phyloP scores from a whole-genome alignment of 2,329 filamentous ascomycete genomes.

The Lecanosticta acicola region DNA sequence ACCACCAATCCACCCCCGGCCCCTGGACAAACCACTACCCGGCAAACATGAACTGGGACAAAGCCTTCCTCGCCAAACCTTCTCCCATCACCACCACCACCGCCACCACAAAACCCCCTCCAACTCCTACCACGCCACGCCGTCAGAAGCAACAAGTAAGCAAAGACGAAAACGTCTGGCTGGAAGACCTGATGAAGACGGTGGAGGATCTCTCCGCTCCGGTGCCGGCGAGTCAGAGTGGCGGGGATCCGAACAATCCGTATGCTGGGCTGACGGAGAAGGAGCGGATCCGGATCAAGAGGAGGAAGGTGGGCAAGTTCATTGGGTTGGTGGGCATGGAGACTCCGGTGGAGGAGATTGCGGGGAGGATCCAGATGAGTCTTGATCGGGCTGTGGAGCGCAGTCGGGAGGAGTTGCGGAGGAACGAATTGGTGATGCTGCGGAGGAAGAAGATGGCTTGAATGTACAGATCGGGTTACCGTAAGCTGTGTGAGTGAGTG shows the following conservation, averaged over 20 bases:
- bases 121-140: slow-evolving; percentile 2
- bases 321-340: slow-evolving; percentile 64
- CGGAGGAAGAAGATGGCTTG: slow-evolving; percentile 29
- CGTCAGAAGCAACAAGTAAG: slow-evolving; percentile 17
- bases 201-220: slow-evolving; percentile 33
- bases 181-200: slow-evolving; percentile 27
- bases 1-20: slow-evolving; percentile 61
- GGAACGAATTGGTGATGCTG: slow-evolving; percentile 32
- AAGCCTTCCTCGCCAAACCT: slow-evolving; percentile 34
- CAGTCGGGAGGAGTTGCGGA: slow-evolving; percentile 28
- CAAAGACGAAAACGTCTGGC: slow-evolving; percentile 20
- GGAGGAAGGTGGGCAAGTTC: slow-evolving; percentile 65
- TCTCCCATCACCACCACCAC: slow-evolving; percentile 4
- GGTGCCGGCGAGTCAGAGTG: slow-evolving; percentile 3
- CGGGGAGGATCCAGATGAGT: slow-evolving; percentile 35
- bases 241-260: slow-evolving; percentile 14
- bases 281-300: slow-evolving; percentile 50
- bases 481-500: background rate
- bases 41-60: slow-evolving; percentile 59
- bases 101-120: slow-evolving; percentile 1
- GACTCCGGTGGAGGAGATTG: slow-evolving; percentile 46
- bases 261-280: slow-evolving; percentile 33
- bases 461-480: slow-evolving; percentile 1
- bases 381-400: slow-evolving; percentile 29
- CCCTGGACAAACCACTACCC: slow-evolving; percentile 58